These are phyloP conservation scores for Cyathus pygmaeus DNA, from an alignment of 1,284 basidiomycete species.

Conservation along the genomic window DNA sequence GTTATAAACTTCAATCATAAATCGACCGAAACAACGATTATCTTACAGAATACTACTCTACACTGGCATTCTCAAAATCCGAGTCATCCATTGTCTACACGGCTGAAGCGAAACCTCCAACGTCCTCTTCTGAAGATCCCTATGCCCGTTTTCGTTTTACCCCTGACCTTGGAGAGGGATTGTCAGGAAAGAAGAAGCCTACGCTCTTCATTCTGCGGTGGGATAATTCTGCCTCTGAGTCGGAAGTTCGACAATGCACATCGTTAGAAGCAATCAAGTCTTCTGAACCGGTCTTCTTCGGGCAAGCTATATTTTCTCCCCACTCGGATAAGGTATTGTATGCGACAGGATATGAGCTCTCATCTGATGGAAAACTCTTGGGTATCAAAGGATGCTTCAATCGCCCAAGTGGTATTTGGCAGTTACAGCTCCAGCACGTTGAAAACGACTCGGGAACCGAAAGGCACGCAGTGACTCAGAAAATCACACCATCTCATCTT, in stretches of 20 bases:
- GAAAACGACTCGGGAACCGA: slow-evolving; percentile 1
- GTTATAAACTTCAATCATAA: slow-evolving; percentile 5
- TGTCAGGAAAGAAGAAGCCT: slow-evolving; percentile 59
- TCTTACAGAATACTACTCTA: slow-evolving; percentile 55
- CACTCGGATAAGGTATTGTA: slow-evolving; percentile 54
- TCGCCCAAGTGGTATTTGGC: slow-evolving; percentile 67
- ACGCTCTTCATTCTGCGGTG: slow-evolving; percentile 61
- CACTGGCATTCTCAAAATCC: slow-evolving; percentile 61
- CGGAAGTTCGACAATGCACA: slow-evolving; percentile 2
- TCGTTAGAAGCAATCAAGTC: slow-evolving; percentile 10
- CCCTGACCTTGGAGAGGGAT: slow-evolving; percentile 67
- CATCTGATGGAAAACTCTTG: slow-evolving; percentile 63
- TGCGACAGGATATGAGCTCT: slow-evolving; percentile 70
- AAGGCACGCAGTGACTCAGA: slow-evolving; percentile 18
- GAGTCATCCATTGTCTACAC: slow-evolving; percentile 65
- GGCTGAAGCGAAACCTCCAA: slow-evolving; percentile 59
- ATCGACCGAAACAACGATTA: background rate
- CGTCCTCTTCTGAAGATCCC: slow-evolving; percentile 45
- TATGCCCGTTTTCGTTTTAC: slow-evolving; percentile 61
- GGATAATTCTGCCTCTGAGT: slow-evolving; percentile 25
- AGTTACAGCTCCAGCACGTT: slow-evolving; percentile 36
- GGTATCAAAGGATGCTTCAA: slow-evolving; percentile 75
- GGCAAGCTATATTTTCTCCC: slow-evolving; percentile 64
- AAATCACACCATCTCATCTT: slow-evolving; percentile 52
- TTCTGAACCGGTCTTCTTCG: slow-evolving; percentile 50